phyloP scores from a whole-genome alignment of 768 basidiomycete genomes.

The Erythrobasidium yunnanense region DNA sequence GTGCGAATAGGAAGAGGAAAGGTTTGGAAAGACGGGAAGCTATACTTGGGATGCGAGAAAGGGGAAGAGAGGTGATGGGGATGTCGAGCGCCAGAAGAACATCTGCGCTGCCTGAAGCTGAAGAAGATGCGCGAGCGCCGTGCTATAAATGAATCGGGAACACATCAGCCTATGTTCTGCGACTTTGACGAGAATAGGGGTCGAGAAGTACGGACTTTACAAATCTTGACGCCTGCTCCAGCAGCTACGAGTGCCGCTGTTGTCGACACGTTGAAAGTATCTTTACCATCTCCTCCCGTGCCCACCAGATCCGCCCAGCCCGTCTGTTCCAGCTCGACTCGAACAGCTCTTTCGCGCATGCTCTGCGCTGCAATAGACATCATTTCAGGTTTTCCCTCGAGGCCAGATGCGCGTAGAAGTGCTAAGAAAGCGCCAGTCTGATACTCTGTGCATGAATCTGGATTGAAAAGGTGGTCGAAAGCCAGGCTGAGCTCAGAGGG shows the following conservation, averaged over 20 bases:
- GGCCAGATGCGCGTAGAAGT: conserved; percentile 64
- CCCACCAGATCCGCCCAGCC: conserved; percentile 64
- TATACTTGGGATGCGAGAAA: conserved; percentile 48
- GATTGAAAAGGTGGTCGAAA: conserved; percentile 46
- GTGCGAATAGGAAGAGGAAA: conserved; percentile 86
- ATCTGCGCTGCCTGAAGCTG: conserved; percentile 90
- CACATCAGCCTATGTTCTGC: too few species aligned
- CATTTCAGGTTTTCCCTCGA: conserved; percentile 64
- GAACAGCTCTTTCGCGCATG: conserved; percentile 44
- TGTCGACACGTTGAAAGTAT: conserved; percentile 95
- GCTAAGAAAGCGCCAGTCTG: conserved; percentile 87
- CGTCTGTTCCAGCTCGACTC: conserved; percentile 13
- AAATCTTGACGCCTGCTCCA: conserved; percentile 81
- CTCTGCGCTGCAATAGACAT: conserved; percentile 70
- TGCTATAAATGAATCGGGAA: conserved; percentile 60
- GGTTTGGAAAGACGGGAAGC: conserved; percentile 46
- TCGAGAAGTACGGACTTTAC: conserved; percentile 63
- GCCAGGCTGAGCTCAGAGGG: conserved; percentile 58
- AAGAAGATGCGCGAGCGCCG: conserved; percentile 69
- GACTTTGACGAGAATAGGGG: not conserved
- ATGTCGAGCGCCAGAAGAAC: conserved; percentile 75
- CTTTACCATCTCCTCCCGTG: conserved; percentile 88
- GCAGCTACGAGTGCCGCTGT: conserved; percentile 87
- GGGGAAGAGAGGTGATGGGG: conserved; percentile 51
- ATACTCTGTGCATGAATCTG: conserved; percentile 51